Conservation (phyloP, 2,329 filamentous ascomycete genomes). For the Amauroascus verrucosus region DNA sequence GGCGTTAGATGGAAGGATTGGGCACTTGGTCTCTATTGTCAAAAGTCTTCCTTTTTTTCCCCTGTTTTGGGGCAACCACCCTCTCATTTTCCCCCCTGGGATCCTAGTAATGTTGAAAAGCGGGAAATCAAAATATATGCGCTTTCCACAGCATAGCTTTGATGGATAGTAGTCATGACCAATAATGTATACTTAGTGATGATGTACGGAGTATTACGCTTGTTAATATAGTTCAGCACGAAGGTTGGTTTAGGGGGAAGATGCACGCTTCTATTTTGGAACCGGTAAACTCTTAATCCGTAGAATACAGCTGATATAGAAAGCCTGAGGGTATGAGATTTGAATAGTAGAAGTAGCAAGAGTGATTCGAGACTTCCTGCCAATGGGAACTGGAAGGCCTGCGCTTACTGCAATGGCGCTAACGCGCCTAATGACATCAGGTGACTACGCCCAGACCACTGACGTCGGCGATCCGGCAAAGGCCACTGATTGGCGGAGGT, state of each 20-base stretch:
- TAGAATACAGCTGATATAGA: too few species aligned
- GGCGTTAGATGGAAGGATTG: constrained; percentile 13
- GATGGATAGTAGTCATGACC: too few species aligned
- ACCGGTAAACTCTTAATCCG: too few species aligned
- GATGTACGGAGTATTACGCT: too few species aligned
- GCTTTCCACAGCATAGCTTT: background rate
- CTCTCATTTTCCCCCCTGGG: background rate
- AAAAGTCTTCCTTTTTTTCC: background rate
- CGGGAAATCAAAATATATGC: background rate
- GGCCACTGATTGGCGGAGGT: background rate
- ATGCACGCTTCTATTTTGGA: too few species aligned
- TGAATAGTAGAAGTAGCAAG: too few species aligned
- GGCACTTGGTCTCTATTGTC: background rate
- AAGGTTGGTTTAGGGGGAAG: too few species aligned
- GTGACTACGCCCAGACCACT: background rate
- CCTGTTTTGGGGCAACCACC: background rate
- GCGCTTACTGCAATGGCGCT: background rate
- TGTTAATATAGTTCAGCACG: too few species aligned
- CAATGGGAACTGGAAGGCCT: too few species aligned
- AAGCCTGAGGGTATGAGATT: too few species aligned
- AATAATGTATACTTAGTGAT: too few species aligned
- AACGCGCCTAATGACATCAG: background rate
- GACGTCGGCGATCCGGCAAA: constrained; percentile 1
- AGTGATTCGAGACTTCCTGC: too few species aligned
- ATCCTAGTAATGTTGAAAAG: background rate